Conservation (phyloP, 306 rosid species). For the Betula pendula region DNA sequence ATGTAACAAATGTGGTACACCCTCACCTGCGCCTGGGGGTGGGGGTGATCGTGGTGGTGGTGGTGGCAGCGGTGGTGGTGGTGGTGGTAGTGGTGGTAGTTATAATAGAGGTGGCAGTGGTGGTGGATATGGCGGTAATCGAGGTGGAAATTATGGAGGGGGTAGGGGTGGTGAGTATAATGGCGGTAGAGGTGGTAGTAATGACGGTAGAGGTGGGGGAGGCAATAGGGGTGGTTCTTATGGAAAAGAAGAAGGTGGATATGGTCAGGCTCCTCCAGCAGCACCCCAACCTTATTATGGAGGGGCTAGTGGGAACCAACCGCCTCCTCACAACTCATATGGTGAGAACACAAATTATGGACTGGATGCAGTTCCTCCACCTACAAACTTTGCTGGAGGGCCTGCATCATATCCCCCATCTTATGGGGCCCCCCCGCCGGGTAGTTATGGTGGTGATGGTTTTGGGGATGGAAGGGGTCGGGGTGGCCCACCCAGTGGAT, state of each 20-base stretch:
- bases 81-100: slow-evolving; percentile 52
- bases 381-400: slow-evolving; percentile 84
- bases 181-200: slow-evolving; percentile 35
- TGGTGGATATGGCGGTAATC: slow-evolving; percentile 44
- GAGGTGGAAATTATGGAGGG: slow-evolving; percentile 31
- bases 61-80: slow-evolving; percentile 43
- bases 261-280: slow-evolving; percentile 72
- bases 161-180: slow-evolving; percentile 35
- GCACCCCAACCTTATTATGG: slow-evolving; percentile 56
- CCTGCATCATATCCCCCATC: slow-evolving; percentile 83
- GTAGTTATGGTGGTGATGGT: slow-evolving; percentile 67
- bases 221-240: slow-evolving; percentile 73
- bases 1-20: slow-evolving; percentile 96
- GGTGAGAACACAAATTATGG: slow-evolving; percentile 69
- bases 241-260: slow-evolving; percentile 80
- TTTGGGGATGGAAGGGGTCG: slow-evolving; percentile 56
- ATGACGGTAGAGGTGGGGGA: slow-evolving; percentile 59
- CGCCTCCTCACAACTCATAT: slow-evolving; percentile 50
- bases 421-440: slow-evolving; percentile 60
- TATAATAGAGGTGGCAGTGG: slow-evolving; percentile 58
- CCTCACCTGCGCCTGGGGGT: slow-evolving; percentile 76
- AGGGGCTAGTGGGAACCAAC: slow-evolving; percentile 59
- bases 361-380: slow-evolving; percentile 93
- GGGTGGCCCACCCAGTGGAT: slow-evolving; percentile 56
- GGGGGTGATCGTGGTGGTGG: slow-evolving; percentile 44